A percentile compares a stretch with the other conserved stretches of the same genome.
Conservation (phyloP, 2,329 filamentous ascomycete genomes). For the Trichoderma sp. region DNA sequence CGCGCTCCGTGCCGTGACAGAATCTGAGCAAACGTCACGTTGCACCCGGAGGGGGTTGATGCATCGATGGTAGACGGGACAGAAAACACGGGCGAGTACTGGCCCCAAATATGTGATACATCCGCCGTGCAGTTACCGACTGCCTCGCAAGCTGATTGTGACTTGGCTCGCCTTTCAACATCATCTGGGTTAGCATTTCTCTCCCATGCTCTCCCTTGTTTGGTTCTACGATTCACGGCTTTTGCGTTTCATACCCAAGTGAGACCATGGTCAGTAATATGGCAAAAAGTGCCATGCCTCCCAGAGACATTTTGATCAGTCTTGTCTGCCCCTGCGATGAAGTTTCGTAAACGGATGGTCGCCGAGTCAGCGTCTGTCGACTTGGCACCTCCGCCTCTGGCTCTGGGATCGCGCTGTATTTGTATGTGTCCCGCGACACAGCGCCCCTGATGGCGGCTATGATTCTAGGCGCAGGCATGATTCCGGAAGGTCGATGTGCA, state of each 20-base stretch:
- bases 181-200: neutral
- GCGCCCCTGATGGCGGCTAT: constrained; percentile 24
- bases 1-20: constrained; percentile 83
- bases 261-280: constrained; percentile 21
- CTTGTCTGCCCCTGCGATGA: constrained; percentile 11
- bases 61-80: constrained; percentile 64
- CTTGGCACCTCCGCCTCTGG: neutral
- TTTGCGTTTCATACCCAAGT: constrained; percentile 23
- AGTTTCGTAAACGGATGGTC: neutral
- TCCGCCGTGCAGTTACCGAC: constrained; percentile 51
- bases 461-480: constrained; percentile 16
- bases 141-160: constrained; percentile 26
- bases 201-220: neutral
- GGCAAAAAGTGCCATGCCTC: constrained; percentile 22
- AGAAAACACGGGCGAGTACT: constrained; percentile 82
- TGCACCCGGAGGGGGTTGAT: constrained; percentile 64
- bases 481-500: neutral
- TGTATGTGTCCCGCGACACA: constrained; percentile 26
- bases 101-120: constrained; percentile 73
- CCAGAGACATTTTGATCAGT: constrained; percentile 23
- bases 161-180: neutral
- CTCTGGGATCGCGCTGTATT: constrained; percentile 31
- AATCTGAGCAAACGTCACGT: constrained; percentile 74
- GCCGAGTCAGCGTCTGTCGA: neutral
- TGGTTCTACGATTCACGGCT: neutral